Evolutionary conservation across 2,329 filamentous ascomycete species (phyloP).

Genomic region (Colletotrichum gloeosporioides): DNA sequence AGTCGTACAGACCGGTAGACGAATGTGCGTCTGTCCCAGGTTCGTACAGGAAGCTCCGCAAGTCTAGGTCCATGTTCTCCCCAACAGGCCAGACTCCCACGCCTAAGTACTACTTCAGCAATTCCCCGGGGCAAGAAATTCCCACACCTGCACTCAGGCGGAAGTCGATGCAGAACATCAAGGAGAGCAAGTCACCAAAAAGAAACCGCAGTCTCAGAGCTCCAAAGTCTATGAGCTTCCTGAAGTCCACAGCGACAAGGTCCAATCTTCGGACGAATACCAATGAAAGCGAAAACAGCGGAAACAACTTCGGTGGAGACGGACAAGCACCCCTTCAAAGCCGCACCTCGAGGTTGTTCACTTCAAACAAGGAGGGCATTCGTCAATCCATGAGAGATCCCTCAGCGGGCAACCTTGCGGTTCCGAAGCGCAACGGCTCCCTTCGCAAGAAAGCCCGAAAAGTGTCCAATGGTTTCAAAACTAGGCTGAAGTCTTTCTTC

Average conservation of each 20-base stretch:
- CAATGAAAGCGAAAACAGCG: constrained; percentile 34
- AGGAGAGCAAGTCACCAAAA: not conserved
- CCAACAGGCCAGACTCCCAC: constrained; percentile 28
- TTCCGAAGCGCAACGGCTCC: not conserved
- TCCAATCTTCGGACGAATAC: constrained; percentile 16
- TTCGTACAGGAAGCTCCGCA: constrained; percentile 56
- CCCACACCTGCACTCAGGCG: not conserved
- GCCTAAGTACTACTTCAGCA: constrained; percentile 10
- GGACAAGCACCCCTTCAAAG: constrained; percentile 32
- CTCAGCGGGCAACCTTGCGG: not conserved
- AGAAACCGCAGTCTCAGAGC: constrained; percentile 37
- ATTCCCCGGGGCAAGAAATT: not conserved
- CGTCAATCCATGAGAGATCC: constrained; percentile 52
- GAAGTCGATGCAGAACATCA: not conserved
- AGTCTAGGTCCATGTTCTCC: constrained; percentile 60
- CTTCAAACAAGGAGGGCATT: constrained; percentile 39
- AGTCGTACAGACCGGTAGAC: constrained; percentile 37
- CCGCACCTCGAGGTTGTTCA: constrained; percentile 51
- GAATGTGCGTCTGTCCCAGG: constrained; percentile 51
- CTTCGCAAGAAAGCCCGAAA: constrained; percentile 62
- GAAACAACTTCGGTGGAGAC: constrained; percentile 24
- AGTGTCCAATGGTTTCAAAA: constrained; percentile 66
- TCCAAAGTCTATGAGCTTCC: constrained; percentile 62
- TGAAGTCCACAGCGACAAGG: constrained; percentile 28
- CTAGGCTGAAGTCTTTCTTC: constrained; percentile 65